These are phyloP conservation scores for Nicotiana tomentosiformis DNA, from an alignment of 257 asterid species.

Conservation along the genomic window DNA sequence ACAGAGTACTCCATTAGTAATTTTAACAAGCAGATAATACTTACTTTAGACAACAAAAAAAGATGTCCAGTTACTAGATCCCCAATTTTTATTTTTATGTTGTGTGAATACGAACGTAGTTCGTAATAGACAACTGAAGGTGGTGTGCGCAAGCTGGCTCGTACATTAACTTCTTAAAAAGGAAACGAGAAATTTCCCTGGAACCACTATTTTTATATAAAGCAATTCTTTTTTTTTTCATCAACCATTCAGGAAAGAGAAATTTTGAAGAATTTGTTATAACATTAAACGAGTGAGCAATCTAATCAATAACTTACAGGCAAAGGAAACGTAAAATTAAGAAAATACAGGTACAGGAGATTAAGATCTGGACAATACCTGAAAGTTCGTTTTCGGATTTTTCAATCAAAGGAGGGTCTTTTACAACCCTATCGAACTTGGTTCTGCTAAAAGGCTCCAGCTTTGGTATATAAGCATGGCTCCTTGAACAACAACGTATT, in stretches of 20 bases:
- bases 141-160: too few species aligned
- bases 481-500: conserved; percentile 54
- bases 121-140: too few species aligned
- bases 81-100: not conserved
- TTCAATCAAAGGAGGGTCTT: conserved; percentile 83
- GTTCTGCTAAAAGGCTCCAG: conserved; percentile 85
- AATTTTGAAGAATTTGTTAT: not conserved
- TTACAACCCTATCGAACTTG: conserved; percentile 57
- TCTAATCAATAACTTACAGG: not conserved
- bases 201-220: not conserved
- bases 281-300: not conserved
- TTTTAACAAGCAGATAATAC: not conserved
- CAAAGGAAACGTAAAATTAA: not conserved
- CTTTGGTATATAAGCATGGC: conserved; percentile 53
- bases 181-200: too few species aligned
- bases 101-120: not conserved
- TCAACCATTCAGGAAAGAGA: not conserved
- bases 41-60: not conserved
- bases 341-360: not conserved
- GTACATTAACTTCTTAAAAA: too few species aligned
- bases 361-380: conserved; percentile 32
- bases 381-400: conserved; percentile 69
- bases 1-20: not conserved
- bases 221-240: not conserved
- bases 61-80: not conserved